Base-by-base conservation (phyloP, 768 basidiomycete species). In the Butyriboletus loyo region DNA sequence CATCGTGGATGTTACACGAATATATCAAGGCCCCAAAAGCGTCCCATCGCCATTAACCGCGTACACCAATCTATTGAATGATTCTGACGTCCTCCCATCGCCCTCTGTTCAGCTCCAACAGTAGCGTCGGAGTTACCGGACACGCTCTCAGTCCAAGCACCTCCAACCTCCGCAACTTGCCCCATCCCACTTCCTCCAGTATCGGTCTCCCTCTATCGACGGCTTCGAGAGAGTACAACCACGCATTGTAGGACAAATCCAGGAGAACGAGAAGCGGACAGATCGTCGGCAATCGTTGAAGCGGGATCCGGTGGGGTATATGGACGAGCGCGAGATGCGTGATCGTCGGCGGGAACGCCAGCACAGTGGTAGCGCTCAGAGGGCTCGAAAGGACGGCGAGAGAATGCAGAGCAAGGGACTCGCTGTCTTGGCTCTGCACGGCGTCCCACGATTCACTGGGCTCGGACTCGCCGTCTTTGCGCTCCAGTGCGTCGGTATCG, bases 221-320 rank as follows among this genome's bases (percentile, higher is more conserved):
- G 3, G 1, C 38, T 13, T 45, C 37, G n/a, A 3, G 1, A 4
- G 22, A 30, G 19, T 34, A 30, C 24, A 81, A 59, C 80, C 81
- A 82, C 5, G 47, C 34, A 45, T 89, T 89, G 64, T 78, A 87
- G 1, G 88, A 90, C 42, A 90, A 64, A 62, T 89, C 87, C 31
- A 89, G 66, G 24, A 84, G 61, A 21, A 77, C 70, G 25, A 90
- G 69, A n/a, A 84, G 65, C 1, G 87, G 88, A 56, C 84, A 86
- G 14, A 78, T 62, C 11, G 66, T 70, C 1, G 86, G 81, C 34
- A 90, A 68, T 54, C 83, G 75, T 55, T 83, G 77, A 19, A 90
- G 61, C 2, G 82, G 72, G 17, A 84, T 66, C 0, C 77, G 72
- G 7, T 69, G 51, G 1, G 77, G 70, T 31, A 88, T 65, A 40